phyloP scores from a whole-genome alignment of 2,329 filamentous ascomycete genomes.

The Aureobasidium sp. region DNA sequence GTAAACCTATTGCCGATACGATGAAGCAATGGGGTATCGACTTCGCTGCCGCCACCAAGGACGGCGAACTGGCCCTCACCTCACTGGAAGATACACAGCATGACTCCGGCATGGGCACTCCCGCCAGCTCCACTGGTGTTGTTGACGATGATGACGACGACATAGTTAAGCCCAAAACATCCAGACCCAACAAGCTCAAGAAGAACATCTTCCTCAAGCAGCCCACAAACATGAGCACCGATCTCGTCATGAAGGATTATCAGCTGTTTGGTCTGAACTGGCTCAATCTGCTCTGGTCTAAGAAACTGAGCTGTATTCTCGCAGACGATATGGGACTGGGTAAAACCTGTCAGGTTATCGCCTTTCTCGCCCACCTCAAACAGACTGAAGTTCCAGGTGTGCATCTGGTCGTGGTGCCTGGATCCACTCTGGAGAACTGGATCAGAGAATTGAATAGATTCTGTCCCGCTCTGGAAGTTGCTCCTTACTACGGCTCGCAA shows the following conservation, averaged over 20 bases:
- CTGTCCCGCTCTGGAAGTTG: constrained; percentile 66
- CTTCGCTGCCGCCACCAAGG: constrained; percentile 52
- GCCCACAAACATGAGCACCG: constrained; percentile 68
- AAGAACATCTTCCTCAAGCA: constrained; percentile 52
- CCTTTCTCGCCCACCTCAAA: constrained; percentile 77
- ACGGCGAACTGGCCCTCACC: constrained; percentile 55
- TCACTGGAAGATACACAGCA: constrained; percentile 45
- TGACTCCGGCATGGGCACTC: constrained; percentile 64
- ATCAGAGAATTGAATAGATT: constrained; percentile 83
- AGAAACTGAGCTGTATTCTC: constrained; percentile 77
- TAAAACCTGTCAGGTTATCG: constrained; percentile 95
- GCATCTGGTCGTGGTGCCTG: constrained; percentile 83
- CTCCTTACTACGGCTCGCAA: constrained; percentile 66
- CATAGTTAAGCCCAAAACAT: constrained; percentile 33
- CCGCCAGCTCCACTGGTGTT: constrained; percentile 33
- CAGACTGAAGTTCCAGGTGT: constrained; percentile 61
- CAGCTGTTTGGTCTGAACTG: constrained; percentile 93
- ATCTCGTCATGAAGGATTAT: constrained; percentile 80
- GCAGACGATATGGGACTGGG: constrained; percentile 95
- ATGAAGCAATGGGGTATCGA: constrained; percentile 65
- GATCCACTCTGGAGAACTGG: constrained; percentile 95
- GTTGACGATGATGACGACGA: constrained; percentile 29
- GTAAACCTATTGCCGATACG: constrained; percentile 56
- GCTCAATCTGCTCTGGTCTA: constrained; percentile 76
- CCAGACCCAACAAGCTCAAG: constrained; percentile 25